Base-by-base conservation (phyloP, 495 filamentous ascomycete genomes). In the Xylaria bambusicola region DNA sequence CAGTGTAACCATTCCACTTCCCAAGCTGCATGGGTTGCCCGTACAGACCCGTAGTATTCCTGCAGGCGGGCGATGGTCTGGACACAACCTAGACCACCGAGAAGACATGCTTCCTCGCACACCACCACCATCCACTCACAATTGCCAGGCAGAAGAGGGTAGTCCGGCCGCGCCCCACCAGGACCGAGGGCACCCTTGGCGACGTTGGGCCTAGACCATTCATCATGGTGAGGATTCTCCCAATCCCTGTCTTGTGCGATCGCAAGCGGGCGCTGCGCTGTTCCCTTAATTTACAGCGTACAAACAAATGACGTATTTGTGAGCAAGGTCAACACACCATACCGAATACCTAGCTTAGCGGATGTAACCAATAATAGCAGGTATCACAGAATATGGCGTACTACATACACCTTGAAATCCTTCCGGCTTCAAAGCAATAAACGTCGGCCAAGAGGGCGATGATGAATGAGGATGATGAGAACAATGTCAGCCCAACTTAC, bases 51-150 rank as follows among this genome's bases (percentile, higher is more conserved):
- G 10, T 33, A 18, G 56, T 23, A 27, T 58, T 35, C 21, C 20
- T 26, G 48, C 46, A 51, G 46, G 46, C 51, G 46, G 38, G 48
- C 47, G 56, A 36, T 44, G 56, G 56, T 58, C 56, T 58, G 56
- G 56, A 58, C 47, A 45, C 36, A n/a, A 31, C 41, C 46, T 31
- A 49, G 44, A 21, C 46, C 55, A 23, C n/a, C 4, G 27, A 48
- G 31, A 24, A 50, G 3, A 48, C n/a, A 36, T 10, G n/a, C 13
- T 42, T 3, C n/a, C 7, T 15, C 24, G n/a, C 27, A 35, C 26
- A 33, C 29, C 29, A 26, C 35, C 20, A 29, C 36, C 6, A 18
- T 49, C 29, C 35, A 29, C 35, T 23, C 27, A 31, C 36, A 15
- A 13, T 38, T 10, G 7, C 36, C 29, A 33, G 29, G 5, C 29